Evolutionary conservation across 768 basidiomycete species (phyloP).

Genomic region (Pholiota molesta): DNA sequence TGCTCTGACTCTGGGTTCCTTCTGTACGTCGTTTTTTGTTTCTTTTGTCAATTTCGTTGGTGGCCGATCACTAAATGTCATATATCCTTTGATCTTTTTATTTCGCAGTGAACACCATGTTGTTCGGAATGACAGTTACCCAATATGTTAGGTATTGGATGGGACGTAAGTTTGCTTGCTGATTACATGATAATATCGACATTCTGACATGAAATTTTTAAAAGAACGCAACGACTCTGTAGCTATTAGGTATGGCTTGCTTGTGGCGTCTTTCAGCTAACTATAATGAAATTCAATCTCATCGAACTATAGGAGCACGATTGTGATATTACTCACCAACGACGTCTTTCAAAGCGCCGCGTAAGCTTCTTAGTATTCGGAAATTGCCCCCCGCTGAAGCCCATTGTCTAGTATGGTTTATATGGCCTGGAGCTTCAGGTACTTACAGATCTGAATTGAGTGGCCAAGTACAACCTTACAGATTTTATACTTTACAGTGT

Average conservation of each 20-base stretch:
- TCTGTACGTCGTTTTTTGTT: background rate
- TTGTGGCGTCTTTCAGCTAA: background rate
- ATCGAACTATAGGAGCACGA: background rate
- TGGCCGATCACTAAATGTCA: background rate
- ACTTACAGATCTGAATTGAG: background rate
- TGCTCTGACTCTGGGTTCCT: no score
- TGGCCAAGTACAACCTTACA: background rate
- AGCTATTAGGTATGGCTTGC: background rate
- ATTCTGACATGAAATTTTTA: background rate
- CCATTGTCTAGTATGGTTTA: background rate
- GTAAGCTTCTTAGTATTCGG: background rate
- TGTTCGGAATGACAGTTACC: background rate
- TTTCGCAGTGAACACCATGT: background rate
- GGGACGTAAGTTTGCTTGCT: background rate
- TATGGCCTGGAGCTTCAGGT: background rate
- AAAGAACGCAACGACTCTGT: background rate
- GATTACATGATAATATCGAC: no score
- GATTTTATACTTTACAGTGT: background rate
- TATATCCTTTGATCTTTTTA: background rate
- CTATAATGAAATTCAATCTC: no score
- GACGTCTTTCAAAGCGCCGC: background rate
- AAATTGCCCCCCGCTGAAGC: background rate
- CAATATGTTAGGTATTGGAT: background rate
- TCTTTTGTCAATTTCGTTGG: background rate
- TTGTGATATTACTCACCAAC: background rate